These are phyloP conservation scores for Rubus idaeus DNA, from an alignment of 306 rosid genomes.

Conservation along the genomic window DNA sequence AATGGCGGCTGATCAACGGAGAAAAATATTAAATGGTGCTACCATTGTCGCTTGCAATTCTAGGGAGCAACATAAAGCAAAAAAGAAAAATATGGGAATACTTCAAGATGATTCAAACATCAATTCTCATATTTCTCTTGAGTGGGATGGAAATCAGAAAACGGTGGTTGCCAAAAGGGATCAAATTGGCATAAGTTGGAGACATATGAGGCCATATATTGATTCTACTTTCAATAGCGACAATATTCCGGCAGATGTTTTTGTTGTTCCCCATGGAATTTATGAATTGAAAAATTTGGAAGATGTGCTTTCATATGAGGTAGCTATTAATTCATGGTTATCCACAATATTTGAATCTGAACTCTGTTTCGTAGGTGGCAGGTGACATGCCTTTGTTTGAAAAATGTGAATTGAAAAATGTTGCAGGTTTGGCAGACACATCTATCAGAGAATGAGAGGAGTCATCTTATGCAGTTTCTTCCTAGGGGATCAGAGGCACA, in stretches of 20 bases:
- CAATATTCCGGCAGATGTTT: conserved; percentile 65
- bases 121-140: conserved; percentile 70
- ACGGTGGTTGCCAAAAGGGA: conserved; percentile 81
- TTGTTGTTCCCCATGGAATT: conserved; percentile 65
- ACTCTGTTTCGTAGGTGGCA: conserved; percentile 6
- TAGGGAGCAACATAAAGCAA: conserved; percentile 60
- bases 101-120: conserved; percentile 50
- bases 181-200: conserved; percentile 83
- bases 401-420: conserved; percentile 26
- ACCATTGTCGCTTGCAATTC: conserved; percentile 51
- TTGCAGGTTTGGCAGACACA: conserved; percentile 80
- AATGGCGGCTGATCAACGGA: conserved; percentile 94
- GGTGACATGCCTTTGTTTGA: conserved; percentile 18
- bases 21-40: conserved; percentile 73
- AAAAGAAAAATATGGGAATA: conserved; percentile 53
- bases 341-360: conserved; percentile 15
- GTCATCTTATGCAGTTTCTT: conserved; percentile 64
- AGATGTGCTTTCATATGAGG: conserved; percentile 81
- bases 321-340: conserved; percentile 35
- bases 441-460: conserved; percentile 81
- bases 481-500: conserved; percentile 65
- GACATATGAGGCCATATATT: conserved; percentile 54
- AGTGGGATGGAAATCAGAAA: conserved; percentile 77
- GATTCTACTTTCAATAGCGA: conserved; percentile 39
- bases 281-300: conserved; percentile 63